phyloP scores from a whole-genome alignment of 1,284 basidiomycete species.

The Cystobasidiaceae sp. region DNA sequence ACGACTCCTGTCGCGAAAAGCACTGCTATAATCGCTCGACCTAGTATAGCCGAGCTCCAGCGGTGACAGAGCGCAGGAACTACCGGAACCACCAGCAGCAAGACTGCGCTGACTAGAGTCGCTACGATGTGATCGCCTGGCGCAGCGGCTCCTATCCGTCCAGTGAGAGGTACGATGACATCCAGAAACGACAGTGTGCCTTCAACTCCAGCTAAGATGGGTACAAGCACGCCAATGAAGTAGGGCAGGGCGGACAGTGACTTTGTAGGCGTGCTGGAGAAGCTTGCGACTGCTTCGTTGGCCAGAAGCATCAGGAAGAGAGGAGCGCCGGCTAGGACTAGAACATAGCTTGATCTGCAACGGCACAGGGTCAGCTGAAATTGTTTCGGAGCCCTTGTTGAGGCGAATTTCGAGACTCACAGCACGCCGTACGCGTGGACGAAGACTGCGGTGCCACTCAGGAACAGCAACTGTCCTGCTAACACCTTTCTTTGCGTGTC shows the following conservation, averaged over 20 bases:
- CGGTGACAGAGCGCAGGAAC: slow-evolving; percentile 45
- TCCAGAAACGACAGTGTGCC: slow-evolving; percentile 67
- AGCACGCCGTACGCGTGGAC: slow-evolving; percentile 64
- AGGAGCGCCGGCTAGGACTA: slow-evolving; percentile 31
- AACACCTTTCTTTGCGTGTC: no score
- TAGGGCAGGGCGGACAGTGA: slow-evolving; percentile 53
- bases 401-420: no score
- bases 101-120: slow-evolving; percentile 45
- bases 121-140: slow-evolving; percentile 89
- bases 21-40: slow-evolving; percentile 38
- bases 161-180: slow-evolving; percentile 85
- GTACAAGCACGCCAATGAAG: slow-evolving; percentile 58
- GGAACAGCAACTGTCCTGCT: slow-evolving; percentile 59
- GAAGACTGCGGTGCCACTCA: slow-evolving; percentile 54
- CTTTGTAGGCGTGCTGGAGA: slow-evolving; percentile 34
- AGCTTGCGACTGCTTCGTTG: slow-evolving; percentile 54
- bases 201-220: slow-evolving; percentile 65
- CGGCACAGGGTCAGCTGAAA: no score
- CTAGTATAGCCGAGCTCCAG: slow-evolving; percentile 41
- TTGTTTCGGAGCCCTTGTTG: no score
- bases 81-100: slow-evolving; percentile 33
- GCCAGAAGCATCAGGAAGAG: slow-evolving; percentile 50
- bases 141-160: slow-evolving; percentile 55
- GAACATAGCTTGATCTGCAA: slow-evolving; percentile 50
- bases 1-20: slow-evolving; percentile 58